Evolutionary conservation across 2,329 filamentous ascomycete genomes (phyloP).

Genomic region (Catunica adiposa): DNA sequence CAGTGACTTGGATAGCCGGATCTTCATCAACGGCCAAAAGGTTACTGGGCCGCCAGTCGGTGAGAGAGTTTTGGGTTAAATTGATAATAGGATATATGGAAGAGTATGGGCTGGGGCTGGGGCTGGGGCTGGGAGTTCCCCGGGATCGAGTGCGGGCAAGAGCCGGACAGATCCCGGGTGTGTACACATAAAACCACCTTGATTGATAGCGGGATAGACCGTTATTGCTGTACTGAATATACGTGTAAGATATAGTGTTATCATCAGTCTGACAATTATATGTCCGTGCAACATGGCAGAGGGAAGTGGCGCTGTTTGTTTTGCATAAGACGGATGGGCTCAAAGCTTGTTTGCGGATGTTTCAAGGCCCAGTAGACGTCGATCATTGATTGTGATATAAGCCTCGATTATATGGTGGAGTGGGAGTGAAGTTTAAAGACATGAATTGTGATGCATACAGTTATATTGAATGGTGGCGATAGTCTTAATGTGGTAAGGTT

Average conservation of each 20-base stretch:
- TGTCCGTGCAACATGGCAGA: not conserved
- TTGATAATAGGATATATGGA: not conserved
- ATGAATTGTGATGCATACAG: no score
- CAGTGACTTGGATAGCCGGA: slow-evolving; percentile 36
- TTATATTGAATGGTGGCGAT: no score
- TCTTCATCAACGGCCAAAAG: slow-evolving; percentile 5
- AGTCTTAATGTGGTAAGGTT: no score
- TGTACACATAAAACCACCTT: not conserved
- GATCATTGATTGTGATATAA: not conserved
- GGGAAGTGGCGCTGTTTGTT: not conserved
- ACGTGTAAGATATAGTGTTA: not conserved
- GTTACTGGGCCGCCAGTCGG: slow-evolving; percentile 2
- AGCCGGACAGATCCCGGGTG: not conserved
- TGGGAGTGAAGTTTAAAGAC: no score
- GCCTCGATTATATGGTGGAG: no score
- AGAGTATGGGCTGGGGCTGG: not conserved
- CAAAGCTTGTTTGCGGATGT: not conserved
- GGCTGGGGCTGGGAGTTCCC: no score
- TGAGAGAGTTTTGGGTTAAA: slow-evolving; percentile 3
- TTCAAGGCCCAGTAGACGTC: not conserved
- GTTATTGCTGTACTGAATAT: not conserved
- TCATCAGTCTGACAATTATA: not conserved
- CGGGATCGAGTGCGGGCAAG: not conserved
- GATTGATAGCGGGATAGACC: not conserved
- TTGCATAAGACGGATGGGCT: not conserved